A percentile compares a stretch with the other conserved stretches of the same genome.
Evolutionary conservation across 306 rosid genomes (phyloP).

Genomic region (Fragaria ananassa): DNA sequence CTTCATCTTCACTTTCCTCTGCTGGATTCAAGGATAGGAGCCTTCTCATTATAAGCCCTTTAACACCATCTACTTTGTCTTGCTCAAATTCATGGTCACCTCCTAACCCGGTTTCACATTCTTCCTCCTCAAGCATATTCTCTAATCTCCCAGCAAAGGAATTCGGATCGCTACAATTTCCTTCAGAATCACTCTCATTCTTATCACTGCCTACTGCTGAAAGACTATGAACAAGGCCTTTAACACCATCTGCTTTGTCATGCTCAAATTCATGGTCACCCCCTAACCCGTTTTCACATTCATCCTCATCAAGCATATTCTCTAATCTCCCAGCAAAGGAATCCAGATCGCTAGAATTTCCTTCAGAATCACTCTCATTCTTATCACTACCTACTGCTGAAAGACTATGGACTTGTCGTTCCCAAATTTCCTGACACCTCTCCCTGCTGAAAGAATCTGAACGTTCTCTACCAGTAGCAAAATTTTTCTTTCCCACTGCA

Average conservation of each 20-base stretch:
- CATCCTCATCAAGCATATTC: conserved; percentile 75
- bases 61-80: conserved; percentile 67
- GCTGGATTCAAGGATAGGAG: conserved; percentile 44
- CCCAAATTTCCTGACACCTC: conserved; percentile 98
- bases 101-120: conserved; percentile 39
- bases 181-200: conserved; percentile 87
- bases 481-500: conserved; percentile 67
- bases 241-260: conserved; percentile 49
- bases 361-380: conserved; percentile 87
- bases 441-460: conserved; percentile 90
- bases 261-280: neutral
- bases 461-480: conserved; percentile 62
- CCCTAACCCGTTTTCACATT: conserved; percentile 39
- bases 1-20: conserved; percentile 85
- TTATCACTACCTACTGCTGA: conserved; percentile 67
- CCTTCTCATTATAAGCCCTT: conserved; percentile 80
- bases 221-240: conserved; percentile 49
- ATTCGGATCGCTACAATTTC: conserved; percentile 74
- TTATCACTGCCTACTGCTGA: conserved; percentile 69
- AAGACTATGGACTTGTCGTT: conserved; percentile 81
- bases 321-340: conserved; percentile 92
- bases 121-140: conserved; percentile 76
- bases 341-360: conserved; percentile 76
- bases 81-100: neutral
- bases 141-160: conserved; percentile 92